Evolutionary conservation across 1,284 basidiomycete genomes (phyloP).

Genomic region (Ustilago loliicola): DNA sequence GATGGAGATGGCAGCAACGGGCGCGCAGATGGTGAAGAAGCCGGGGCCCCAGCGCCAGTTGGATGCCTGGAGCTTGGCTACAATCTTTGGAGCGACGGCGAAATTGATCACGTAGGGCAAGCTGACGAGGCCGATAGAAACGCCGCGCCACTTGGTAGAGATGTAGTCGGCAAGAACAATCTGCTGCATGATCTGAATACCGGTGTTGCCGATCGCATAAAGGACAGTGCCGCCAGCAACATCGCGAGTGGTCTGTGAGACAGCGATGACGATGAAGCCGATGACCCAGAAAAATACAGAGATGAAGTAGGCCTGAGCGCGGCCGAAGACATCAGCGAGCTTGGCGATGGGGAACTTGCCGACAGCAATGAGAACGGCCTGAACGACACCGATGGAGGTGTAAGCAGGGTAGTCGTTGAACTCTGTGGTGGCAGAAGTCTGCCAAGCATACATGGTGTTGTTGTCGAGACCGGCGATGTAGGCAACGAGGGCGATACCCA

Average conservation of each 20-base stretch:
- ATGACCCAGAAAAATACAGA: slow-evolving; percentile 64
- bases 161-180: slow-evolving; percentile 68
- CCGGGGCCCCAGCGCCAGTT: slow-evolving; percentile 68
- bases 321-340: slow-evolving; percentile 68
- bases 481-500: slow-evolving; percentile 60
- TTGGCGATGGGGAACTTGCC: slow-evolving; percentile 68
- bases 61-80: slow-evolving; percentile 13
- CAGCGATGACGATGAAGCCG: slow-evolving; percentile 66
- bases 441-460: slow-evolving; percentile 60
- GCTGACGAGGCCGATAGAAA: slow-evolving; percentile 63
- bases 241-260: slow-evolving; percentile 47
- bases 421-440: slow-evolving; percentile 38
- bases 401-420: slow-evolving; percentile 49
- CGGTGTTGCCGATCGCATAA: slow-evolving; percentile 67
- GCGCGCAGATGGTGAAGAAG: slow-evolving; percentile 67
- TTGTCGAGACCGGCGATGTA: slow-evolving; percentile 64
- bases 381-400: slow-evolving; percentile 54
- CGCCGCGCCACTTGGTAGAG: slow-evolving; percentile 63
- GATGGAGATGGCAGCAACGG: slow-evolving; percentile 62
- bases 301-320: slow-evolving; percentile 60
- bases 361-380: slow-evolving; percentile 68
- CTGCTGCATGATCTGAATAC: slow-evolving; percentile 68
- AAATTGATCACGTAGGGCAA: slow-evolving; percentile 68
- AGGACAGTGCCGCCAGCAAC: slow-evolving; percentile 61
- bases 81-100: slow-evolving; percentile 43